These are phyloP conservation scores for Talaromyces verruculosus DNA, from an alignment of 2,329 filamentous ascomycete genomes.

Conservation along the genomic window DNA sequence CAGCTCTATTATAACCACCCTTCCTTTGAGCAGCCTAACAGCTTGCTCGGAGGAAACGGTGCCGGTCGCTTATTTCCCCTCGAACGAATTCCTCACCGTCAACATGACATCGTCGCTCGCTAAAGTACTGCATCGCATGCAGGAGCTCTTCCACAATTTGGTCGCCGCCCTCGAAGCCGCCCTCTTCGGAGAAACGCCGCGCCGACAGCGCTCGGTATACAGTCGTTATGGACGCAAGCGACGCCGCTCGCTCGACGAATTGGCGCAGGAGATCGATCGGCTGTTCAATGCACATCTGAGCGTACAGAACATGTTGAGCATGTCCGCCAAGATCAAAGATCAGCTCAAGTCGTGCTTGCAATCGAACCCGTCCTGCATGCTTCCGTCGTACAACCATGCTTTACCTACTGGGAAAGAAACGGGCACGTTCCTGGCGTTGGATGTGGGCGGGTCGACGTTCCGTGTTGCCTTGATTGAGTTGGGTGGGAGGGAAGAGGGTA, in stretches of 20 bases:
- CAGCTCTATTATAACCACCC: neutral
- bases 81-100: constrained; percentile 1
- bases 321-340: constrained; percentile 47
- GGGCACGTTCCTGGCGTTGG: constrained; percentile 62
- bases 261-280: constrained; percentile 41
- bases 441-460: constrained; percentile 67
- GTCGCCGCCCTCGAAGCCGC: constrained; percentile 42
- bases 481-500: constrained; percentile 48
- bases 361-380: constrained; percentile 61
- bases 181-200: constrained; percentile 35
- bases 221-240: constrained; percentile 34
- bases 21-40: constrained; percentile 17
- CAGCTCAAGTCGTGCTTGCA: constrained; percentile 58
- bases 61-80: neutral
- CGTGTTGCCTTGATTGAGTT: constrained; percentile 62
- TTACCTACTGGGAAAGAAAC: constrained; percentile 60
- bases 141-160: constrained; percentile 43
- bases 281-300: constrained; percentile 40
- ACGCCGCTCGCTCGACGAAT: constrained; percentile 39
- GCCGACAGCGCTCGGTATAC: constrained; percentile 36
- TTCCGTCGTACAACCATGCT: constrained; percentile 64
- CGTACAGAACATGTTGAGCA: constrained; percentile 40
- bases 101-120: constrained; percentile 39
- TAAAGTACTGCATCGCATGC: constrained; percentile 43
- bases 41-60: constrained; percentile 17